Conservation (phyloP, 805 yeast species). For the Ogataea allantospora region DNA sequence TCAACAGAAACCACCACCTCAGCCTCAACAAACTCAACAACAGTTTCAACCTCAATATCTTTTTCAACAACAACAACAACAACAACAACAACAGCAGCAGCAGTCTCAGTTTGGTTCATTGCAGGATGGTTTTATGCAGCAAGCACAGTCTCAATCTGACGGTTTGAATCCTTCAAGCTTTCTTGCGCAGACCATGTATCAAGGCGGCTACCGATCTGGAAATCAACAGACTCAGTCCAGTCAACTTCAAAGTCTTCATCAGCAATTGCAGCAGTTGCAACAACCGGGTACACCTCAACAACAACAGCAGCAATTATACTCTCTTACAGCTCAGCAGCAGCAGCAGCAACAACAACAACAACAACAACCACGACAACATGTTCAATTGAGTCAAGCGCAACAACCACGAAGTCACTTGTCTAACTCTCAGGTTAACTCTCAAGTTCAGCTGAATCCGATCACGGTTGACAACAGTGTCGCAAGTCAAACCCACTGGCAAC, state of each 20-base stretch:
- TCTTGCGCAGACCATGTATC: slow-evolving; percentile 41
- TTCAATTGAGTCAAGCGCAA: slow-evolving; percentile 26
- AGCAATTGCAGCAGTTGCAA: slow-evolving; percentile 26
- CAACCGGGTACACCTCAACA: slow-evolving; percentile 31
- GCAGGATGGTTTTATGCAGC: slow-evolving; percentile 25
- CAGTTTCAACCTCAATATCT: slow-evolving; percentile 7
- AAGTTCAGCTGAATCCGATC: slow-evolving; percentile 29
- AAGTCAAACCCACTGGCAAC: slow-evolving; percentile 65
- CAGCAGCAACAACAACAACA: slow-evolving; percentile 31
- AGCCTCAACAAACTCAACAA: slow-evolving; percentile 3
- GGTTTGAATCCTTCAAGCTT: slow-evolving; percentile 36
- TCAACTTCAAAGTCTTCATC: slow-evolving; percentile 25
- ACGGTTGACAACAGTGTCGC: slow-evolving; percentile 36
- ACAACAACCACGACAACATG: slow-evolving; percentile 33
- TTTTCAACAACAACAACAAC: slow-evolving; percentile 16
- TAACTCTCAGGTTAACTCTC: slow-evolving; percentile 20
- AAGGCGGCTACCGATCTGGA: slow-evolving; percentile 39
- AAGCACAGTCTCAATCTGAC: slow-evolving; percentile 25
- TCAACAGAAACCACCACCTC: slow-evolving; percentile 10
- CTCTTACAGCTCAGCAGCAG: slow-evolving; percentile 28
- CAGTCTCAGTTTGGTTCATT: slow-evolving; percentile 19
- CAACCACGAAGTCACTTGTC: slow-evolving; percentile 16
- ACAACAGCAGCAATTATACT: slow-evolving; percentile 21
- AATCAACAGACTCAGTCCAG: slow-evolving; percentile 24
- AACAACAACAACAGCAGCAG: slow-evolving; percentile 18